Base-by-base conservation (phyloP, 176 grass and related monocot species). In the Miscanthus lutarioriparius region DNA sequence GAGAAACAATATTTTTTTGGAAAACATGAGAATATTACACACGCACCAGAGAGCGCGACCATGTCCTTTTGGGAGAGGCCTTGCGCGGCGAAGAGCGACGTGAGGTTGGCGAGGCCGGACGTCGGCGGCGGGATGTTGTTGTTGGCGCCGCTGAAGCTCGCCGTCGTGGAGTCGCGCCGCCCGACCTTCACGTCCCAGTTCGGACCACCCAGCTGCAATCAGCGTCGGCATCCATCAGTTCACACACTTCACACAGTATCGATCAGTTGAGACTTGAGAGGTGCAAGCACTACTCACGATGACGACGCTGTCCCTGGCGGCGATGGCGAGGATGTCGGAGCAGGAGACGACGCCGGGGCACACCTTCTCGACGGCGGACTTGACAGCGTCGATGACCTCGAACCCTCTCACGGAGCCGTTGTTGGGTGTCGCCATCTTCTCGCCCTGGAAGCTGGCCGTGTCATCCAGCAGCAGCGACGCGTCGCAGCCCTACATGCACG, bases 321-420 rank as follows among this genome's bases (percentile, higher is more conserved):
- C 88, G 81, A 95, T 75, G 40, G 93, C 92, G 43, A 97, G 82
- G 64, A 97, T 88, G 87, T 97, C 95, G 72, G 95, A 88, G 85
- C 95, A 97, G n/a, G 95, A 97, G 22, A 97, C 95, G 48, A 97
- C 84, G 71, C 86, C 86, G 1, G 95, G 95, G 41, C 95, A 97
- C 0, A 67, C 66, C 35, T 35, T 70, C 47, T 97, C 95, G 6
- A 97, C 90, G 16, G 86, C 90, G 15, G 86, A 8, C 91, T 97
- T 97, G 76, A 91, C 48, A 75, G 75, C 56, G 83, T 97, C 95
- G 61, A 97, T 84, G 8, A 94, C 95, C 33, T 94, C 90, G 65
- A 97, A 97, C 0, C 95, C 95, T 11, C 95, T 82, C 0, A 79
- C 86, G 3, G 95, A 97, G 35, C 84, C 88, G 0, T 70, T 90